A percentile compares a stretch with the other conserved stretches of the same genome.
Conservation (phyloP, 163 green algal genomes). For the Scenedesmus sp. region DNA sequence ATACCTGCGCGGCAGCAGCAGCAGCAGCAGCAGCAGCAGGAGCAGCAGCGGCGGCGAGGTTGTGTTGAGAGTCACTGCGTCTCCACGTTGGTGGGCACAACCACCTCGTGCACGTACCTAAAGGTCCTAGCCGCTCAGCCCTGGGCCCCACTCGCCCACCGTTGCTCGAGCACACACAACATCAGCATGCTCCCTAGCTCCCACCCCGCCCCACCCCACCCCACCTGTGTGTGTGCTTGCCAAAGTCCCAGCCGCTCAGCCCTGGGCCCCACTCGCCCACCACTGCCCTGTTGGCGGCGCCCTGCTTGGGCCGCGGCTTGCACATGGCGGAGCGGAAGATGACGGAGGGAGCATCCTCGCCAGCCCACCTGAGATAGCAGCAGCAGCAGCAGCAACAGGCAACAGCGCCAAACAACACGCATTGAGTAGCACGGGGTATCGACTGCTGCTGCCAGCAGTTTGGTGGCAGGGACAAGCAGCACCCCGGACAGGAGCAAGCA, state of each 20-base stretch:
- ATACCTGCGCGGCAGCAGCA: background rate
- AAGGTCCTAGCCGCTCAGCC: conserved; percentile 51
- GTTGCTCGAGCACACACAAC: background rate
- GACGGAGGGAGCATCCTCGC: conserved; percentile 37
- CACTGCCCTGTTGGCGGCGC: conserved; percentile 7
- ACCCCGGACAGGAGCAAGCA: no score
- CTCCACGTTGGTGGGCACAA: background rate
- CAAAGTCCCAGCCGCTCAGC: conserved; percentile 58
- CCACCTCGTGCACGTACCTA: background rate
- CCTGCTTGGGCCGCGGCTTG: conserved; percentile 25
- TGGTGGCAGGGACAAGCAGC: no score
- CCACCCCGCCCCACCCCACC: background rate
- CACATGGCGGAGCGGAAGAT: conserved; percentile 45
- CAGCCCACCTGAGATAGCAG: conserved; percentile 37
- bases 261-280: conserved; percentile 51
- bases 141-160: conserved; percentile 43
- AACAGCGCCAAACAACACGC: background rate
- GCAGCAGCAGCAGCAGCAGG: background rate
- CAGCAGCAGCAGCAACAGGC: background rate
- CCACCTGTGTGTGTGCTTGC: conserved; percentile 47
- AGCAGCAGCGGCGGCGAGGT: background rate
- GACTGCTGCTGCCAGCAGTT: no score
- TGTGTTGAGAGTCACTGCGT: no score
- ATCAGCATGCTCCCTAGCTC: no score
- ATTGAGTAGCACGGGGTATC: no score